These are phyloP conservation scores for Aspergillus asperescens DNA, from an alignment of 495 filamentous ascomycete species.

Conservation along the genomic window DNA sequence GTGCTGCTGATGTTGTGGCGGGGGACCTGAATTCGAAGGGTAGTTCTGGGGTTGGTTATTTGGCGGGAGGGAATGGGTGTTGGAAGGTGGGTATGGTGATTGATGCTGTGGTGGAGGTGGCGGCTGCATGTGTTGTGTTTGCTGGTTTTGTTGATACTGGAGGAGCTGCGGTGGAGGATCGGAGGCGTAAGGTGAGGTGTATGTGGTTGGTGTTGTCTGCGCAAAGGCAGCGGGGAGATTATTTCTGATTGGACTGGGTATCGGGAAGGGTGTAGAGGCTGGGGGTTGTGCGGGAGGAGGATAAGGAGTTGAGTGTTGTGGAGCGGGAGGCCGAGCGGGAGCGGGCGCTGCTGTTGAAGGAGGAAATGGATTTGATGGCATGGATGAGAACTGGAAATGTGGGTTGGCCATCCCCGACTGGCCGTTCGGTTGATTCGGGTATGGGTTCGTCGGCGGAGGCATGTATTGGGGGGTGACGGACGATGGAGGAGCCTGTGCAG, in stretches of 20 bases:
- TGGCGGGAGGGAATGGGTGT: constrained; percentile 20
- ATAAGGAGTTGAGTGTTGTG: constrained; percentile 19
- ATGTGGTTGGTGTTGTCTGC: constrained; percentile 35
- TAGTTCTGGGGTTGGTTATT: constrained; percentile 26
- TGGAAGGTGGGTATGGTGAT: constrained; percentile 27
- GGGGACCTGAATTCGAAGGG: constrained; percentile 23
- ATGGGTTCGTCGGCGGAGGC: constrained; percentile 36
- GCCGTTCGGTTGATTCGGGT: constrained; percentile 28
- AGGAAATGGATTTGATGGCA: constrained; percentile 32
- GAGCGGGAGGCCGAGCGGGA: constrained; percentile 18
- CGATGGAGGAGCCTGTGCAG: constrained; percentile 29
- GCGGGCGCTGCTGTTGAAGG: constrained; percentile 19
- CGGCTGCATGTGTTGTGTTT: constrained; percentile 15
- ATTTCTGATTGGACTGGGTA: constrained; percentile 40
- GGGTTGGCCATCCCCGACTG: constrained; percentile 34
- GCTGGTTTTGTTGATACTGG: constrained; percentile 32
- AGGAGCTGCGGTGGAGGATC: constrained; percentile 33
- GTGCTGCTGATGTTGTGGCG: constrained; percentile 21
- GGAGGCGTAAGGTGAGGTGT: constrained; percentile 42
- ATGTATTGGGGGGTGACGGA: constrained; percentile 39
- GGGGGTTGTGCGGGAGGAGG: constrained; percentile 19
- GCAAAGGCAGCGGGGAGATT: constrained; percentile 43
- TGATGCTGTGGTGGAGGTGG: constrained; percentile 26
- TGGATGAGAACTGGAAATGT: constrained; percentile 43
- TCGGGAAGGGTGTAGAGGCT: constrained; percentile 29